These are phyloP conservation scores for Fusarium circinatum DNA, from an alignment of 2,329 filamentous ascomycete genomes.

Conservation along the genomic window DNA sequence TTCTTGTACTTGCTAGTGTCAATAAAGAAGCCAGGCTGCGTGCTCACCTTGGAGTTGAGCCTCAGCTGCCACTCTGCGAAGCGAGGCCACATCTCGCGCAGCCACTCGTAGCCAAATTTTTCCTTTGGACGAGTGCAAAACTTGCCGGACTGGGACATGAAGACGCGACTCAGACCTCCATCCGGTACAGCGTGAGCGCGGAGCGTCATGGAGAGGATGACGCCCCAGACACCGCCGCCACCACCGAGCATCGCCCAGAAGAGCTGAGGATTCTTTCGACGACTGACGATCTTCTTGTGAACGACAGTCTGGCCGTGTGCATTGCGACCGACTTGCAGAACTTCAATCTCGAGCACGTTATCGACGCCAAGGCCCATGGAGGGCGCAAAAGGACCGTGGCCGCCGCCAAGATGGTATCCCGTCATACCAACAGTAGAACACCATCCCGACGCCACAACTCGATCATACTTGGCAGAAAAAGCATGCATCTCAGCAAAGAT, in stretches of 20 bases:
- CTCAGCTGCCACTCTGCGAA: background rate
- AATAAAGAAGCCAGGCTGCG: constrained; percentile 2
- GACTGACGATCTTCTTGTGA: background rate
- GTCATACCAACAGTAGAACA: constrained; percentile 2
- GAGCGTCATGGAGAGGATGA: background rate
- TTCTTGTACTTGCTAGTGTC: background rate
- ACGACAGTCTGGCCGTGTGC: background rate
- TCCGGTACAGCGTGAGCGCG: background rate
- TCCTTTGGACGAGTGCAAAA: background rate
- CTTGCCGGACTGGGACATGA: background rate
- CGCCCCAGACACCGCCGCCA: background rate
- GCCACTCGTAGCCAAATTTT: background rate
- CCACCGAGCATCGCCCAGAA: constrained; percentile 8
- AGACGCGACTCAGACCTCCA: background rate
- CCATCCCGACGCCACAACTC: background rate
- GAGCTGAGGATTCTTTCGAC: background rate
- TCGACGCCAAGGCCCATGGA: constrained; percentile 6
- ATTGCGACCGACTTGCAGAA: background rate
- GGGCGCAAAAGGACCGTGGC: background rate
- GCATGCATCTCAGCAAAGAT: constrained; percentile 1
- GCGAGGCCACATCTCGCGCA: background rate
- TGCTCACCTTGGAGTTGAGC: constrained; percentile 5
- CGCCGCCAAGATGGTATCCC: background rate
- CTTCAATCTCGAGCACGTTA: constrained; percentile 1
- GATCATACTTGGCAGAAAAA: background rate